Evolutionary conservation across 2,329 filamentous ascomycete genomes (phyloP).

Genomic region (Chrysoporthe deuterocubensis): DNA sequence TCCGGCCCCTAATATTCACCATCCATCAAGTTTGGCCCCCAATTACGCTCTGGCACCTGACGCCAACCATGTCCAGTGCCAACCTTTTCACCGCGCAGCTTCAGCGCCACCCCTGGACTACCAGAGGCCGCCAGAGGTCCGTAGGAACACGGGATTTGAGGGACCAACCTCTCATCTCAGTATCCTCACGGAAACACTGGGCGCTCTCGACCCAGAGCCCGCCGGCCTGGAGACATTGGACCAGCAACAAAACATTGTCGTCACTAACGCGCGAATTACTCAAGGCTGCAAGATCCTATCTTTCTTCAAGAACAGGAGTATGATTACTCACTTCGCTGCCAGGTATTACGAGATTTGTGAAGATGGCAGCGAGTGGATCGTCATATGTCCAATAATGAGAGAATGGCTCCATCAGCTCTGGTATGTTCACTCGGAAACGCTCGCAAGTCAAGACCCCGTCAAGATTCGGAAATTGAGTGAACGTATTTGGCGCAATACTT

Average conservation of each 20-base stretch:
- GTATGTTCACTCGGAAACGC: conserved; percentile 35
- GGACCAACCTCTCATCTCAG: conserved; percentile 38
- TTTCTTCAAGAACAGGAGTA: conserved; percentile 37
- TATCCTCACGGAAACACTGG: conserved; percentile 39
- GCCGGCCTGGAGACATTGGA: conserved; percentile 33
- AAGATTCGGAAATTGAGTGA: conserved; percentile 40
- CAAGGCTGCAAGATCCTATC: conserved; percentile 39
- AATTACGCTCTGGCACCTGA: conserved; percentile 17
- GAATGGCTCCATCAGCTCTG: conserved; percentile 39
- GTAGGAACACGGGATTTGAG: conserved; percentile 37
- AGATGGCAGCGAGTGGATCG: conserved; percentile 33
- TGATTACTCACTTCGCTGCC: conserved; percentile 37
- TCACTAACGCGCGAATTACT: conserved; percentile 38
- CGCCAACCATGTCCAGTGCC: conserved; percentile 31
- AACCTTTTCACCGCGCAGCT: conserved; percentile 34
- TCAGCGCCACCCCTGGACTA: conserved; percentile 38
- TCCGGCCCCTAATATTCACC: conserved; percentile 9
- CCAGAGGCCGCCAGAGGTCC: conserved; percentile 30
- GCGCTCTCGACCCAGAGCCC: conserved; percentile 34
- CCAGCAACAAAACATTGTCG: conserved; percentile 33
- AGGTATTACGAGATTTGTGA: conserved; percentile 38
- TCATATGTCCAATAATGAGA: conserved; percentile 38
- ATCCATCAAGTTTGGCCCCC: not conserved
- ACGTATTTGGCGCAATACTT: conserved; percentile 41
- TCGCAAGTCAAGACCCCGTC: conserved; percentile 38